These are phyloP conservation scores for Yamadazyma kanchanaburiensis DNA, from an alignment of 1,139 yeast genomes.

Conservation along the genomic window DNA sequence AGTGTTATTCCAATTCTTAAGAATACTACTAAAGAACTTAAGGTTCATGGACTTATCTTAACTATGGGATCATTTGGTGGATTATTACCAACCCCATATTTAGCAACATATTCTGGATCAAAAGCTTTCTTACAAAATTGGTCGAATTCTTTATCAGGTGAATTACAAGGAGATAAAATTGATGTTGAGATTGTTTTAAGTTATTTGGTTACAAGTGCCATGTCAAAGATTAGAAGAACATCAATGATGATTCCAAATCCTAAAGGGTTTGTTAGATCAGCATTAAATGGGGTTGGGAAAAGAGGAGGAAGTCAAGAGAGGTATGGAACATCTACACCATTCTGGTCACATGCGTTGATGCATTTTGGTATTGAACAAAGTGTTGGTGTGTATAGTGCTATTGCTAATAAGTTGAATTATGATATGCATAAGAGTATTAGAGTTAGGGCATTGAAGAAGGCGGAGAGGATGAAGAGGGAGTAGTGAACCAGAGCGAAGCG, in stretches of 20 bases:
- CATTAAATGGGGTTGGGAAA: constrained; percentile 70
- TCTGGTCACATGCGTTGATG: constrained; percentile 91
- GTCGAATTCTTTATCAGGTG: constrained; percentile 90
- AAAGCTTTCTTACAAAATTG: constrained; percentile 92
- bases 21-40: constrained; percentile 42
- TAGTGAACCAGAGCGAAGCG: no score
- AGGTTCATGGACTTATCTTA: constrained; percentile 66
- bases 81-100: constrained; percentile 82
- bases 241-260: constrained; percentile 82
- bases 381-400: constrained; percentile 74
- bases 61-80: constrained; percentile 99
- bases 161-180: constrained; percentile 60
- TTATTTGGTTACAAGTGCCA: constrained; percentile 91
- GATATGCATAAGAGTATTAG: constrained; percentile 80
- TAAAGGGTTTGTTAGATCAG: constrained; percentile 66
- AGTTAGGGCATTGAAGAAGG: constrained; percentile 76
- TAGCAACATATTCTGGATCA: constrained; percentile 95
- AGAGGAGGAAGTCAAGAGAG: constrained; percentile 93
- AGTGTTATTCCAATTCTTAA: constrained; percentile 65
- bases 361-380: constrained; percentile 78
- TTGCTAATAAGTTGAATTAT: constrained; percentile 67
- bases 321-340: constrained; percentile 84
- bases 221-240: constrained; percentile 87
- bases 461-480: constrained; percentile 37
- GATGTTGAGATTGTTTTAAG: constrained; percentile 87